These are phyloP conservation scores for Angomonas deanei DNA, from an alignment of 208 protist species.

Conservation along the genomic window DNA sequence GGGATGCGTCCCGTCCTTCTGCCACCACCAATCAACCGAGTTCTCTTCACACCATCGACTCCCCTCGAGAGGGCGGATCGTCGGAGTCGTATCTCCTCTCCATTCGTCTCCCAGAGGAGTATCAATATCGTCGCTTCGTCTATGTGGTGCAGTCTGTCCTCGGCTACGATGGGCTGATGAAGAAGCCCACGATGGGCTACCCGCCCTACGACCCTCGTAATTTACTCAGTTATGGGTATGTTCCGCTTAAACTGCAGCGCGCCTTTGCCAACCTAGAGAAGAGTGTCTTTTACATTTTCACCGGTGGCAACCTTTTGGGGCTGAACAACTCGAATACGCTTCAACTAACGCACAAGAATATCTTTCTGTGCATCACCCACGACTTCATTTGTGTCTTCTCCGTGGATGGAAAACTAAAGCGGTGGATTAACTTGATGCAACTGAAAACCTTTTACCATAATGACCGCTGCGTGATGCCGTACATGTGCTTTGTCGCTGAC, in stretches of 20 bases:
- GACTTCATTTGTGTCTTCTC: not conserved
- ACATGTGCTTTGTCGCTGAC: slow-evolving; percentile 4
- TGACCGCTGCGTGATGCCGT: not conserved
- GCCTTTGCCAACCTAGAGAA: slow-evolving; percentile 7
- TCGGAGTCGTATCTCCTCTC: not conserved
- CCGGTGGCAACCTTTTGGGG: slow-evolving; percentile 10
- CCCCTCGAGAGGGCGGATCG: not conserved
- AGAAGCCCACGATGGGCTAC: slow-evolving; percentile 8
- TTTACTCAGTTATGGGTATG: slow-evolving; percentile 9
- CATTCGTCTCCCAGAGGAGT: slow-evolving; percentile 10
- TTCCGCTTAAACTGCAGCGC: slow-evolving; percentile 11
- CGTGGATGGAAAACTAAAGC: not conserved
- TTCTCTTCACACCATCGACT: not conserved
- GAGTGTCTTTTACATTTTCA: slow-evolving; percentile 16
- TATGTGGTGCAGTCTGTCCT: slow-evolving; percentile 17
- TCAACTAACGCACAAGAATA: not conserved
- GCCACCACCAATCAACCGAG: too few relatives aligned
- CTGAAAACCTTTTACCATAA: not conserved
- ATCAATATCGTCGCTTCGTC: slow-evolving; percentile 18
- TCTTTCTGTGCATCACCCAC: slow-evolving; percentile 4
- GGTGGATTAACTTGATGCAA: not conserved
- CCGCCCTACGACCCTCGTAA: slow-evolving; percentile 26
- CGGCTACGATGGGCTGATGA: slow-evolving; percentile 16
- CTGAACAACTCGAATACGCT: not conserved
- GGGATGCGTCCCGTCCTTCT: too few relatives aligned